Evolutionary conservation across 78 protist genomes (phyloP).

Genomic region (Polysphondylium violaceum): DNA sequence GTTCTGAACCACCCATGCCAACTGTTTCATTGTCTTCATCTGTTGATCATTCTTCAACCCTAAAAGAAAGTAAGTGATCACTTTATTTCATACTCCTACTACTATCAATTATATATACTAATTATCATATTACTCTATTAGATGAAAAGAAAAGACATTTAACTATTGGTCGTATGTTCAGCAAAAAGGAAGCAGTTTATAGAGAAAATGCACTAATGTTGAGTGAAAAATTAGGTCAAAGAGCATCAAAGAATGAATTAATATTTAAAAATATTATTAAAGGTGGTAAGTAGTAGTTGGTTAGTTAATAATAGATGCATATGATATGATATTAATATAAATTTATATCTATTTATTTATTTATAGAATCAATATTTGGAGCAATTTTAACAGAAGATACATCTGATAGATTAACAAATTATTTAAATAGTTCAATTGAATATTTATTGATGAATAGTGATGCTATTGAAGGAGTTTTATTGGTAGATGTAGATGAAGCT

Average conservation of each 20-base stretch:
- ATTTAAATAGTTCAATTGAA: constrained; percentile 31
- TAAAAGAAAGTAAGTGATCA: not conserved
- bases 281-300: constrained; percentile 2
- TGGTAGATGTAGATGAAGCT: constrained; percentile 16
- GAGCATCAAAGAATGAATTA: constrained; percentile 59
- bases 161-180: constrained; percentile 69
- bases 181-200: constrained; percentile 14
- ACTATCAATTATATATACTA: not conserved
- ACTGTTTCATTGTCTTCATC: constrained; percentile 13
- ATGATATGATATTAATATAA: not conserved
- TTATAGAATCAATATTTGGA: constrained; percentile 60
- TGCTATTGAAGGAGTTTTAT: constrained; percentile 13
- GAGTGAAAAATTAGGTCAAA: constrained; percentile 38
- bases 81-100: not conserved
- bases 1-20: no score
- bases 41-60: not conserved
- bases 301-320: not conserved
- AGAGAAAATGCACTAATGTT: constrained; percentile 13
- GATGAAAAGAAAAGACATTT: constrained; percentile 30
- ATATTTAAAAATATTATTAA: constrained; percentile 41
- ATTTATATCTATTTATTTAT: not conserved
- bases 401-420: constrained; percentile 13
- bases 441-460: not conserved
- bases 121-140: not conserved
- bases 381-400: constrained; percentile 43